Conservation (phyloP, 1,284 basidiomycete species). For the Agroathelia rolfsii region DNA sequence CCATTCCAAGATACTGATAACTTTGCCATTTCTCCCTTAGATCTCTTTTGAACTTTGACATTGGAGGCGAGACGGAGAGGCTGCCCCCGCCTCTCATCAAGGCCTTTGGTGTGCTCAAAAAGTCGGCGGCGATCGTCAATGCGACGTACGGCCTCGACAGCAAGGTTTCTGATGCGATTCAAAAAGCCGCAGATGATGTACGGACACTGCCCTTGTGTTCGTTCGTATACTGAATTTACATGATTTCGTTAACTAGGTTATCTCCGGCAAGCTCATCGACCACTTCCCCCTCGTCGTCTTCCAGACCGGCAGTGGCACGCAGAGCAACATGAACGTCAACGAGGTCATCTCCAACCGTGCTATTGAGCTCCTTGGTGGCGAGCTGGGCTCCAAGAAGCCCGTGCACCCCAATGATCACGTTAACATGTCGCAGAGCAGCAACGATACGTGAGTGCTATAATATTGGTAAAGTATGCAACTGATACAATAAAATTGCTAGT, state of each 20-base stretch:
- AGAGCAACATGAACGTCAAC: conserved; percentile 99
- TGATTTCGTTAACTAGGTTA: conserved; percentile 50
- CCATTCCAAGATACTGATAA: too few species aligned
- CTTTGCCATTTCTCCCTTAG: too few species aligned
- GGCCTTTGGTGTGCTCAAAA: conserved; percentile 97
- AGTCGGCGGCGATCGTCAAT: conserved; percentile 93
- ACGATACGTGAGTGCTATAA: conserved; percentile 88
- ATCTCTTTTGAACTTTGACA: conserved; percentile 97
- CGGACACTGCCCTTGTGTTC: conserved; percentile 14
- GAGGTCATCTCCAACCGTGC: conserved; percentile 99
- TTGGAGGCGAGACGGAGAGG: conserved; percentile 88
- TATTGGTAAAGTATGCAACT: too few species aligned
- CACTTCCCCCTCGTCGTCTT: conserved; percentile 99
- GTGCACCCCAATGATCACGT: conserved; percentile 99
- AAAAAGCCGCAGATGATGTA: conserved; percentile 90
- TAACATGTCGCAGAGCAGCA: conserved; percentile 98
- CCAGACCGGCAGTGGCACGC: conserved; percentile 98
- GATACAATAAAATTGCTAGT: too few species aligned
- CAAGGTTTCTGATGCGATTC: conserved; percentile 84
- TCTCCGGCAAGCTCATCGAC: conserved; percentile 87
- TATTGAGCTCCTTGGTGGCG: conserved; percentile 93
- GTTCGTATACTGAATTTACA: conserved; percentile 3
- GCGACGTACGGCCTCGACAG: conserved; percentile 85
- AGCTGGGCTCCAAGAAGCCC: conserved; percentile 93
- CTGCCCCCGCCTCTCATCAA: conserved; percentile 93